Evolutionary conservation across 192 early-diverging fungal species (phyloP).

Genomic region (Dimargaris verticillata): DNA sequence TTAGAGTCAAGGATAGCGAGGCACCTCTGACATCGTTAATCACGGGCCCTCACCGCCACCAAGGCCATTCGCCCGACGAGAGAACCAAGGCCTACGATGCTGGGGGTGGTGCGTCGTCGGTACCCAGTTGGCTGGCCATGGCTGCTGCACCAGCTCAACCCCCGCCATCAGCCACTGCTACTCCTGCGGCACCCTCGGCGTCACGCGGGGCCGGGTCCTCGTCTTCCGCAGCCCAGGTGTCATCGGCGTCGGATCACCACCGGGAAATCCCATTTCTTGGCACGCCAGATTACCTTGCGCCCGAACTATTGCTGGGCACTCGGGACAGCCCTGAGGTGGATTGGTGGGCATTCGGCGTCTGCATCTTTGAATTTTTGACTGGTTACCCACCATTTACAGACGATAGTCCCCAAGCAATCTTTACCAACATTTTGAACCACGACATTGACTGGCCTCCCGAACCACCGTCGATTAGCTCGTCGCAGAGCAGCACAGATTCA

Average conservation of each 20-base stretch:
- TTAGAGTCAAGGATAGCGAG: conserved; percentile 33
- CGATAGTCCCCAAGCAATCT: conserved; percentile 70
- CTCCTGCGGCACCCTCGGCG: too few relatives aligned
- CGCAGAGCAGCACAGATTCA: too few relatives aligned
- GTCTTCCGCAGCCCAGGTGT: too few relatives aligned
- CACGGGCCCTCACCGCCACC: not conserved
- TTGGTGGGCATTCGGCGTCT: conserved; percentile 92
- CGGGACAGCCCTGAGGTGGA: conserved; percentile 76
- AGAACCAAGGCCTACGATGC: conserved; percentile 6
- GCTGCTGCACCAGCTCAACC: not conserved
- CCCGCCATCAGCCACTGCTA: too few relatives aligned
- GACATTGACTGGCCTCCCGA: conserved; percentile 36
- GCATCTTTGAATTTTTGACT: conserved; percentile 74
- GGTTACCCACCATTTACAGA: conserved; percentile 87
- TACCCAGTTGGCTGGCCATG: conserved; percentile 10
- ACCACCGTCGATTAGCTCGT: not conserved
- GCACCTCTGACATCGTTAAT: not conserved
- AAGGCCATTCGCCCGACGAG: not conserved
- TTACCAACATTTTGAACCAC: conserved; percentile 70
- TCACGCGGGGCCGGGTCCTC: too few relatives aligned
- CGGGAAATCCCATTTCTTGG: conserved; percentile 34
- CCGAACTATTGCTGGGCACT: conserved; percentile 76
- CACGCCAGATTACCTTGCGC: conserved; percentile 89
- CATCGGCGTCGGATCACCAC: not conserved
- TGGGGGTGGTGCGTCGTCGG: conserved; percentile 8